Conservation (phyloP, 495 filamentous ascomycete genomes). For the Aspergillus avenaceus region DNA sequence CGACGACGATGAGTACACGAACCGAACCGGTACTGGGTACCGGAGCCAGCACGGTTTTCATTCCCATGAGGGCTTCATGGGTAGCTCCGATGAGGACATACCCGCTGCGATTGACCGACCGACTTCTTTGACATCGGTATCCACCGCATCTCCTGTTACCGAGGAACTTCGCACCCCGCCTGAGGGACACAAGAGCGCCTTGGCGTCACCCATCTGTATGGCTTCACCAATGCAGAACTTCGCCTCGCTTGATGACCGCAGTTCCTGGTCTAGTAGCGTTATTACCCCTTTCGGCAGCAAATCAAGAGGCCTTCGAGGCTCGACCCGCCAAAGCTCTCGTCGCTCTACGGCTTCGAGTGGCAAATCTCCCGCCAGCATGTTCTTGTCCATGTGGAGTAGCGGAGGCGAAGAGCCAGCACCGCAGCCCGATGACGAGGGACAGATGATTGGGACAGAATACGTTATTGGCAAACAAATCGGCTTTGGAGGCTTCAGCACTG, state of each 20-base stretch:
- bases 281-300: conserved; percentile 43
- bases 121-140: conserved; percentile 59
- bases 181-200: conserved; percentile 40
- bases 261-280: conserved; percentile 41
- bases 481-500: conserved; percentile 65
- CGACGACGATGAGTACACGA: conserved; percentile 18
- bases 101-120: conserved; percentile 34
- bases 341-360: conserved; percentile 44
- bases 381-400: conserved; percentile 54
- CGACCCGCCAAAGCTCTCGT: conserved; percentile 39
- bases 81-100: conserved; percentile 22
- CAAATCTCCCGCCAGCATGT: conserved; percentile 54
- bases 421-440: conserved; percentile 65
- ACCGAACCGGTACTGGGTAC: conserved; percentile 16
- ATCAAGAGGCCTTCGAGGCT: conserved; percentile 30
- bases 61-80: conserved; percentile 19
- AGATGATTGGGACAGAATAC: conserved; percentile 68
- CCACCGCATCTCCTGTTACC: conserved; percentile 49
- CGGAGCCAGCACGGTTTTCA: conserved; percentile 24
- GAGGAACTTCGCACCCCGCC: conserved; percentile 53
- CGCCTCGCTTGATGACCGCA: conserved; percentile 46
- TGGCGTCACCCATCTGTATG: conserved; percentile 51
- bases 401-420: conserved; percentile 39
- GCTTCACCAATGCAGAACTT: conserved; percentile 40
- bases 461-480: conserved; percentile 70